Percentiles rank a stretch among this genome's conserved stretches.
These are phyloP conservation scores for Phytophthora colocasiae DNA, from an alignment of 352 stramenopile genomes.

Conservation along the genomic window DNA sequence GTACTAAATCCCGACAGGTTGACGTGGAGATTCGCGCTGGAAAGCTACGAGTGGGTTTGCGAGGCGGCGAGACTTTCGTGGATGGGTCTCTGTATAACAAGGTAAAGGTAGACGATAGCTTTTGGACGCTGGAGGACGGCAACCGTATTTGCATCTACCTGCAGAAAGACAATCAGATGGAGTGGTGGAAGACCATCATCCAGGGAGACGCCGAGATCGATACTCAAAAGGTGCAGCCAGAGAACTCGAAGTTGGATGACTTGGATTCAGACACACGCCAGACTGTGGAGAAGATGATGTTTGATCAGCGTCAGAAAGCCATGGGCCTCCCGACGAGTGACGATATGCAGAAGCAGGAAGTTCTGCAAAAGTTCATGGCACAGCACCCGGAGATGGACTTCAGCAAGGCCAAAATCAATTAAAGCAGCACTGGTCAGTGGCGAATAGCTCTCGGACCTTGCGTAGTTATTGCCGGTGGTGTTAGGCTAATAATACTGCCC, in stretches of 20 bases:
- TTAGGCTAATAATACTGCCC: slow-evolving; percentile 34
- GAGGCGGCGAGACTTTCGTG: slow-evolving; percentile 72
- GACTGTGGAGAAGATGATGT: slow-evolving; percentile 99
- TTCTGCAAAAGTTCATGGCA: slow-evolving; percentile 99
- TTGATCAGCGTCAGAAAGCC: slow-evolving; percentile 97
- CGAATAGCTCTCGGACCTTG: neutral
- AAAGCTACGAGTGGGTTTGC: slow-evolving; percentile 92
- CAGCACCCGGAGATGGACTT: slow-evolving; percentile 99
- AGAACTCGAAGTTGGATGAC: slow-evolving; percentile 98
- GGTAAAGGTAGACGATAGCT: slow-evolving; percentile 98
- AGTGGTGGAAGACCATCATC: slow-evolving; percentile 99
- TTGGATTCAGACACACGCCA: slow-evolving; percentile 98
- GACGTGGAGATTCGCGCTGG: slow-evolving; percentile 93
- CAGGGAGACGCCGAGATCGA: slow-evolving; percentile 97
- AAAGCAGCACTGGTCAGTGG: slow-evolving; percentile 20
- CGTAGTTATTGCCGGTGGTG: slow-evolving; percentile 12
- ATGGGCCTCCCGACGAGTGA: slow-evolving; percentile 97
- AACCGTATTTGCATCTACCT: slow-evolving; percentile 94
- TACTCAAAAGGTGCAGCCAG: slow-evolving; percentile 98
- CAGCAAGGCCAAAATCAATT: slow-evolving; percentile 98
- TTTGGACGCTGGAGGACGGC: slow-evolving; percentile 97
- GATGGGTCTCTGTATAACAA: slow-evolving; percentile 95
- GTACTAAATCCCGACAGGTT: slow-evolving; percentile 94
- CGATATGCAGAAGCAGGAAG: slow-evolving; percentile 97
- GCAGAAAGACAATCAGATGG: slow-evolving; percentile 99